A percentile compares a stretch with the other conserved stretches of the same genome.
Evolutionary conservation across 805 yeast species (phyloP).

Genomic region (Teunomyces funiuensis): DNA sequence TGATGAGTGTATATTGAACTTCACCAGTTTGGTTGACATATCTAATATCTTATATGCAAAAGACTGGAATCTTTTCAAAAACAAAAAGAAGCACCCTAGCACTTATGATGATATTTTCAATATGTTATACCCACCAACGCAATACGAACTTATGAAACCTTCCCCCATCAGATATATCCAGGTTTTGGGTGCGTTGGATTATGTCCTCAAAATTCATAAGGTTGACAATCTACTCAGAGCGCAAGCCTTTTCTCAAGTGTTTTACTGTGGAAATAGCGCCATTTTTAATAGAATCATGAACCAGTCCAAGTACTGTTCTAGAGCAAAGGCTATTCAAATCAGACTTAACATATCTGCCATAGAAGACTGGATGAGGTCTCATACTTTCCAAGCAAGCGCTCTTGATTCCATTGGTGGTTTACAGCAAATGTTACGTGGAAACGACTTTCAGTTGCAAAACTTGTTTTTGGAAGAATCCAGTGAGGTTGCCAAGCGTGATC

Average conservation of each 20-base stretch:
- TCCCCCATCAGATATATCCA: constrained; percentile 86
- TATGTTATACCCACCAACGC: constrained; percentile 82
- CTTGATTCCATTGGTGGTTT: constrained; percentile 36
- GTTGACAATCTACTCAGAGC: constrained; percentile 76
- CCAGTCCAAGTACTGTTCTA: constrained; percentile 67
- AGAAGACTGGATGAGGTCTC: constrained; percentile 90
- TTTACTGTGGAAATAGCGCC: constrained; percentile 72
- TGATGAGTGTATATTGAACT: constrained; percentile 70
- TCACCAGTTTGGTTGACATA: constrained; percentile 80
- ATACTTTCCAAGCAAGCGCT: constrained; percentile 46
- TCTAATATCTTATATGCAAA: constrained; percentile 74
- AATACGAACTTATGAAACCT: constrained; percentile 76
- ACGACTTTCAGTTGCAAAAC: constrained; percentile 18
- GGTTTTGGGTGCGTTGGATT: constrained; percentile 82
- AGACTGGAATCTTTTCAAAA: constrained; percentile 55
- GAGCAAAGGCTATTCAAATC: constrained; percentile 87
- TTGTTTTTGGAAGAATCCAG: constrained; percentile 21
- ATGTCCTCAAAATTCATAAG: constrained; percentile 78
- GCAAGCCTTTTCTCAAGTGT: constrained; percentile 74
- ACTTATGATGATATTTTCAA: constrained; percentile 72
- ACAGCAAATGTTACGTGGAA: constrained; percentile 15
- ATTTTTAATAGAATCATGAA: constrained; percentile 72
- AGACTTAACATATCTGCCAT: constrained; percentile 80
- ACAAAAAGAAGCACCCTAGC: constrained; percentile 42
- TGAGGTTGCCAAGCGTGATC: constrained; percentile 30